phyloP scores from a whole-genome alignment of 2,329 filamentous ascomycete genomes.

The Aureobasidium sp. region DNA sequence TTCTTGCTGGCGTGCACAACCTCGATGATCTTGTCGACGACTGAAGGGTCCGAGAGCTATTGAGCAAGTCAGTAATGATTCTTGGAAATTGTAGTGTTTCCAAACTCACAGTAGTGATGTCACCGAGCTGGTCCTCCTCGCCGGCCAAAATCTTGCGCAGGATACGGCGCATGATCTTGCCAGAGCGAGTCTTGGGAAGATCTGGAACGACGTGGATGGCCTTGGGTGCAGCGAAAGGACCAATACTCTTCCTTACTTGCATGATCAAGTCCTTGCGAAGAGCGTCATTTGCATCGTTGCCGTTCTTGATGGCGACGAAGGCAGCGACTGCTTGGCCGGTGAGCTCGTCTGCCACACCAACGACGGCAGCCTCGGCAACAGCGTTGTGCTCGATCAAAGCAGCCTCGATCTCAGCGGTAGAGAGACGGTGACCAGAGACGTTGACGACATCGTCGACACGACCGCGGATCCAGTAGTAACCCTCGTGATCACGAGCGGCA shows the following conservation, averaged over 20 bases:
- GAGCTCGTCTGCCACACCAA: conserved; percentile 86
- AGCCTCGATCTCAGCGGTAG: conserved; percentile 95
- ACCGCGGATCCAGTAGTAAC: conserved; percentile 99
- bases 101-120: conserved; percentile 74
- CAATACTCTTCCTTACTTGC: conserved; percentile 95
- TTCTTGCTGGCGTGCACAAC: conserved; percentile 59
- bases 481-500: conserved; percentile 91
- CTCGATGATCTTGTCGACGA: conserved; percentile 84
- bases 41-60: conserved; percentile 78
- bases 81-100: not conserved
- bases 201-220: conserved; percentile 85
- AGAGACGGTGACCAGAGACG: conserved; percentile 90
- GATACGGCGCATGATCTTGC: conserved; percentile 98
- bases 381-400: conserved; percentile 85
- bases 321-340: conserved; percentile 97
- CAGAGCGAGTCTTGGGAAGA: conserved; percentile 91
- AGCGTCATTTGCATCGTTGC: conserved; percentile 66
- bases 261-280: conserved; percentile 89
- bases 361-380: conserved; percentile 90
- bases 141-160: conserved; percentile 94
- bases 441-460: conserved; percentile 98
- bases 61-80: conserved; percentile 8
- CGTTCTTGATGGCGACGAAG: conserved; percentile 88
- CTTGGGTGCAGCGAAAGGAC: conserved; percentile 94
- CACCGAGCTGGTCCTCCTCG: conserved; percentile 93